These are phyloP conservation scores for Forsythia suspensa DNA, from an alignment of 257 asterid genomes.

Conservation along the genomic window DNA sequence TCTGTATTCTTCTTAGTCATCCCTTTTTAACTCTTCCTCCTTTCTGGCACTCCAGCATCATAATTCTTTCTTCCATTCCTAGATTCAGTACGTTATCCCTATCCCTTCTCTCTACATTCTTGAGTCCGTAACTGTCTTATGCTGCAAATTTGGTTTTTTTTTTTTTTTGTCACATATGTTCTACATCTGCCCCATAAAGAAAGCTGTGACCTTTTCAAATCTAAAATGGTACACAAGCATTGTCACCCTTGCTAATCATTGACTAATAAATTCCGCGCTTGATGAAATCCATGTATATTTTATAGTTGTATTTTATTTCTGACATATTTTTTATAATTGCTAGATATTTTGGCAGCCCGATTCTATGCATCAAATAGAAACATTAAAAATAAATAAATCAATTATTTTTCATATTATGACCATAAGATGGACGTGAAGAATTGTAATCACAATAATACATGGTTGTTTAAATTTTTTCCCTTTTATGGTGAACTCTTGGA, in stretches of 20 bases:
- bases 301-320: background rate
- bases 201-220: background rate
- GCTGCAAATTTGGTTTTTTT: background rate
- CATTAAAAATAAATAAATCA: too few species aligned
- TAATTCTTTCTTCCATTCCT: slow-evolving; percentile 1
- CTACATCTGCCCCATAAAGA: background rate
- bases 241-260: background rate
- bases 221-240: background rate
- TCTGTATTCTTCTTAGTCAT: background rate
- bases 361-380: too few species aligned
- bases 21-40: background rate
- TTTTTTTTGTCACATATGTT: background rate
- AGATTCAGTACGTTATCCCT: background rate
- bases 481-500: too few species aligned
- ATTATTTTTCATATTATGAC: too few species aligned
- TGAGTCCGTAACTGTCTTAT: background rate
- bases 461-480: too few species aligned
- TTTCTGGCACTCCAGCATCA: background rate
- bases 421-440: too few species aligned
- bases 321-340: background rate
- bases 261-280: slow-evolving; percentile 1
- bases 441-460: too few species aligned
- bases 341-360: too few species aligned
- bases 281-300: background rate
- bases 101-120: background rate